phyloP scores from a whole-genome alignment of 768 basidiomycete genomes.

The Plicaturopsis crispa region DNA sequence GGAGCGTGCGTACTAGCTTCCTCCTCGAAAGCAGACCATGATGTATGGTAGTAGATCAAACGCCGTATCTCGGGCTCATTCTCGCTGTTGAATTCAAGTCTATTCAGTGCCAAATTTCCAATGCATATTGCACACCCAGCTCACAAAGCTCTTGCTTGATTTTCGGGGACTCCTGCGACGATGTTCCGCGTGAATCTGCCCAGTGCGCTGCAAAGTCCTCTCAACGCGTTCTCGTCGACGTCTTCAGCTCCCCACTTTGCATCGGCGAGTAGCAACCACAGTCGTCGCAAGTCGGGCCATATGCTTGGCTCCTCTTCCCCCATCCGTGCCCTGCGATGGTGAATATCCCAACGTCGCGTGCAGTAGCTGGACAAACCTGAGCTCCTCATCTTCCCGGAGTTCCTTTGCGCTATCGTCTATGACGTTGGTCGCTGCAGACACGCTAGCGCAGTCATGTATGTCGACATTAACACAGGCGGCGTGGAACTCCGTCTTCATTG shows the following conservation, averaged over 20 bases:
- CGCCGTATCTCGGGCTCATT: slow-evolving; percentile 66
- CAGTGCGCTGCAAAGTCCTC: slow-evolving; percentile 38
- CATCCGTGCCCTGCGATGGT: slow-evolving; percentile 21
- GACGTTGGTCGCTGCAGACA: slow-evolving; percentile 10
- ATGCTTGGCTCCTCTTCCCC: slow-evolving; percentile 34
- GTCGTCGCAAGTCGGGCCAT: slow-evolving; percentile 45
- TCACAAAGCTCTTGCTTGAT: slow-evolving; percentile 71
- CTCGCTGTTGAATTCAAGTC: slow-evolving; percentile 33
- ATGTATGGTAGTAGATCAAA: slow-evolving; percentile 66
- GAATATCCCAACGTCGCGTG: background rate
- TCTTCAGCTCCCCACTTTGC: no score
- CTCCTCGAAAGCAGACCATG: slow-evolving; percentile 66
- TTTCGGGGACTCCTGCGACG: slow-evolving; percentile 64
- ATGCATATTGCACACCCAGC: slow-evolving; percentile 18
- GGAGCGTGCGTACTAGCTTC: no score
- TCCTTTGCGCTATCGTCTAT: slow-evolving; percentile 45
- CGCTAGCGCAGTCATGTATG: slow-evolving; percentile 13
- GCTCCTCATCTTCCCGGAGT: slow-evolving; percentile 37
- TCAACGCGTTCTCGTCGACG: slow-evolving; percentile 25
- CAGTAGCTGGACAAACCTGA: slow-evolving; percentile 19
- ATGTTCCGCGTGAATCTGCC: slow-evolving; percentile 82
- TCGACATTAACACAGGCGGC: slow-evolving; percentile 35
- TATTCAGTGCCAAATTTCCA: background rate
- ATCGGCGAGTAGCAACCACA: slow-evolving; percentile 38
- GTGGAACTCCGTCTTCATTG: slow-evolving; percentile 26